These are phyloP conservation scores for Jackrogersella multiformis DNA, from an alignment of 495 filamentous ascomycete species.

Conservation along the genomic window DNA sequence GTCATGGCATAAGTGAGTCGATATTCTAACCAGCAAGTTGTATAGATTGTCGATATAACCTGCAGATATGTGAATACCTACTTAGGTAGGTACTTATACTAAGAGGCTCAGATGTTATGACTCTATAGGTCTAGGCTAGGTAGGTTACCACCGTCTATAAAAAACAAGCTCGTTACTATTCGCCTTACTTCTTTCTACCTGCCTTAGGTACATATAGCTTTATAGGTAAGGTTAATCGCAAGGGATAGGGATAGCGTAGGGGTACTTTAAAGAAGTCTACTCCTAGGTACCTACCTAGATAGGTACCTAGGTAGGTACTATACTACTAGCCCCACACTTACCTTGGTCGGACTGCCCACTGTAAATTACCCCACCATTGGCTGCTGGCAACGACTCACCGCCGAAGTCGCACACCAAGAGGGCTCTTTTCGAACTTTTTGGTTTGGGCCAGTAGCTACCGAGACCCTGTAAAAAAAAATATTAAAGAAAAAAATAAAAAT, in stretches of 20 bases:
- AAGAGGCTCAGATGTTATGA: too few species aligned
- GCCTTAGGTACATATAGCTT: too few species aligned
- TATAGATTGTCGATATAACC: background rate
- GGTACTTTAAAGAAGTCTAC: too few species aligned
- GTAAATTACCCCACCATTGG: slow-evolving; percentile 33
- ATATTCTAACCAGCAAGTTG: background rate
- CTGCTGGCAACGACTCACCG: slow-evolving; percentile 26
- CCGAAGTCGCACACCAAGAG: slow-evolving; percentile 36
- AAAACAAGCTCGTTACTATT: too few species aligned
- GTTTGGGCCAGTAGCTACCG: slow-evolving; percentile 26
- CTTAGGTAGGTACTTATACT: background rate
- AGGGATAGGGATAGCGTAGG: too few species aligned
- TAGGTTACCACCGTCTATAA: too few species aligned
- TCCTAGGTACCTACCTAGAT: too few species aligned
- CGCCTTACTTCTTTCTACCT: too few species aligned
- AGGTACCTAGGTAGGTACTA: background rate
- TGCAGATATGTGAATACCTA: background rate
- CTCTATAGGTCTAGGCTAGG: too few species aligned
- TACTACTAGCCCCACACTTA: slow-evolving; percentile 6
- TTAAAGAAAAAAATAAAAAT: slow-evolving; percentile 28
- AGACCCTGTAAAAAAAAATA: slow-evolving; percentile 35
- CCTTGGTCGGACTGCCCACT: slow-evolving; percentile 31
- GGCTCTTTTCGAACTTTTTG: too few species aligned
- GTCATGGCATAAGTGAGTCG: background rate
- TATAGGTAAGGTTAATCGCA: background rate